Evolutionary conservation across 768 basidiomycete genomes (phyloP).

Genomic region (Boletus vermiculosoides): DNA sequence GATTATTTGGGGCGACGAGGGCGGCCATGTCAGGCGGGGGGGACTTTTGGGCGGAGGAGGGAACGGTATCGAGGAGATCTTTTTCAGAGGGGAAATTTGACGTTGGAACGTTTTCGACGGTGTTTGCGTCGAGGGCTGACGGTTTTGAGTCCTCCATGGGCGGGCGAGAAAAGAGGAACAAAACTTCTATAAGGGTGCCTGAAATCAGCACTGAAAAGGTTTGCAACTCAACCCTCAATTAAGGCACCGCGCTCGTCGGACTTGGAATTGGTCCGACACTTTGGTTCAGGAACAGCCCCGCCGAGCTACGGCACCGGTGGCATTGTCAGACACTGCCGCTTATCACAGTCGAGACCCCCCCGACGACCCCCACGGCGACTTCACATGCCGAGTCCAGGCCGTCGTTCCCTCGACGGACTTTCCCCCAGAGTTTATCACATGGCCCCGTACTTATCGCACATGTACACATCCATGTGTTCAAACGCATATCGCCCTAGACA

Average conservation of each 20-base stretch:
- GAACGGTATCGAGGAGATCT: not conserved
- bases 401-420: not conserved
- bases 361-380: constrained; percentile 15
- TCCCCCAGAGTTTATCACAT: not conserved
- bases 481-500: not conserved
- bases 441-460: constrained; percentile 10
- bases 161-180: constrained; percentile 34
- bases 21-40: constrained; percentile 31
- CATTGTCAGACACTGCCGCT: constrained; percentile 3
- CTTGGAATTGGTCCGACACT: constrained; percentile 23
- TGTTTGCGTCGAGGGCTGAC: constrained; percentile 24
- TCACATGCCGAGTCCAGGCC: constrained; percentile 9
- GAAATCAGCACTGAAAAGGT: constrained; percentile 33
- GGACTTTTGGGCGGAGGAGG: constrained; percentile 1
- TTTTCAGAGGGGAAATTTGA: constrained; percentile 4
- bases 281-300: constrained; percentile 36
- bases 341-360: constrained; percentile 25
- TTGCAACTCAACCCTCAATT: constrained; percentile 32
- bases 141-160: constrained; percentile 38
- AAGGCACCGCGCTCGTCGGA: constrained; percentile 37
- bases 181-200: constrained; percentile 36
- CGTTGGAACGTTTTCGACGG: constrained; percentile 9
- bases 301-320: constrained; percentile 37
- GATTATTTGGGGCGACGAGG: constrained; percentile 31
- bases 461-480: not conserved